Evolutionary conservation across 2,329 filamentous ascomycete species (phyloP).

Genomic region (Trichoderma koningiopsis): DNA sequence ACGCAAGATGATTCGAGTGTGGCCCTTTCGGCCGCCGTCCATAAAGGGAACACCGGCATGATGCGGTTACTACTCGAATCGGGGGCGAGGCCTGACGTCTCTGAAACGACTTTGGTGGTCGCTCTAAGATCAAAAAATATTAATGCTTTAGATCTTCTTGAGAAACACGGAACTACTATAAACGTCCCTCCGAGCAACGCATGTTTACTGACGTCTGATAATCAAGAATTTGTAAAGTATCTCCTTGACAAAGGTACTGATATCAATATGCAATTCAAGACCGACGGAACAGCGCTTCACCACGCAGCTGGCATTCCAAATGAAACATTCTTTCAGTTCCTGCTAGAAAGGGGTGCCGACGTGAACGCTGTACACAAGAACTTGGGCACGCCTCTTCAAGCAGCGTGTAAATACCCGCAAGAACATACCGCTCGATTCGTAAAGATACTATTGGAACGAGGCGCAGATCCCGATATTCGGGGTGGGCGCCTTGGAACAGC

Average conservation of each 20-base stretch:
- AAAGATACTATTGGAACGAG: neutral
- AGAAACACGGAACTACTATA: neutral
- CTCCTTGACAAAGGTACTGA: neutral
- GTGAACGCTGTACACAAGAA: neutral
- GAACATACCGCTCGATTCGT: neutral
- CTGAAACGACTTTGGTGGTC: neutral
- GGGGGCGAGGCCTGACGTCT: neutral
- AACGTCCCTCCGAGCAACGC: no score
- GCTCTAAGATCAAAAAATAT: neutral
- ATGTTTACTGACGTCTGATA: no score
- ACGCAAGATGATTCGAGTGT: neutral
- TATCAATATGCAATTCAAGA: neutral
- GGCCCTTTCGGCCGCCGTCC: neutral
- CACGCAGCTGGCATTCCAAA: no score
- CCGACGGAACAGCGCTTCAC: neutral
- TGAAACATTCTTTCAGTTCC: neutral
- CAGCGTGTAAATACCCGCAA: accelerated
- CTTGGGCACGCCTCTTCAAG: neutral
- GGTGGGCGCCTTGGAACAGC: neutral
- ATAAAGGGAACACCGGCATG: neutral
- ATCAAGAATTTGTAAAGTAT: neutral
- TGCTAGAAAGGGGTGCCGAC: neutral
- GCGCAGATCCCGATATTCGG: neutral
- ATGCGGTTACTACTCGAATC: neutral
- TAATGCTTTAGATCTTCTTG: neutral